Evolutionary conservation across 1,284 basidiomycete genomes (phyloP), one percentile per base, ranked within the genome.

Genomic region (Nidula niveotomentosa): DNA sequence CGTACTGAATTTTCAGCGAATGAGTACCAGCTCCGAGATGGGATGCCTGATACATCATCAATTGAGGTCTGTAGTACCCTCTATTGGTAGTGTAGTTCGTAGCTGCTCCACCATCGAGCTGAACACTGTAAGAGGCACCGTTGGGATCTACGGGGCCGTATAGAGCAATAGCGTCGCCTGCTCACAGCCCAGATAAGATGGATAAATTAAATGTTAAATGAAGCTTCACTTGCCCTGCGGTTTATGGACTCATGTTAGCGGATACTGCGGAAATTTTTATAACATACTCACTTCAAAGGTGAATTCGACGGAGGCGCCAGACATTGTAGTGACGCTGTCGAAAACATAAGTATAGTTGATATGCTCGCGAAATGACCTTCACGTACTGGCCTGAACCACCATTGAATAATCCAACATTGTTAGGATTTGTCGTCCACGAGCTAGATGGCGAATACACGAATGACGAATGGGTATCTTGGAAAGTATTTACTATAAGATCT

Each of bases 121-220:
- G 61, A 12, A 76, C 71, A 9, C 64, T 60, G 54, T 72, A 79
- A 8, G 68, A 57, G 3, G 71, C 68, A 17, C 70, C 67, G 10
- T 58, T 61, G 3, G 73, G 71, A 33, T 73, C 71, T 1, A 76
- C 67, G 18, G 76, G 71, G 12, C 77, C 76, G 56, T 67, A 77
- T 1, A 79, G 51, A 2, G 68, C 68, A 13, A 79, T 63, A 18
- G 69, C 68, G 57, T 69, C 67, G 18, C 77, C 76, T 71, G 41
- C 43, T 12, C 15, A 41, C 37, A 53, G n/a, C 23, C 45, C 23
- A 23, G 23, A 23, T 23, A 23, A 47, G 18, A 15, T 47, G 13
- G 18, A 17, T 18, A 23, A 47, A 17, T 47, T 6, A n/a, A 10
- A 13, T 47, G 6, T 30, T 12, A 12, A 23, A 23, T 23, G 23